Percentiles rank a stretch among this genome's conserved stretches.
Conservation (phyloP, 345 rosid species). For the Fremontodendron californicum region DNA sequence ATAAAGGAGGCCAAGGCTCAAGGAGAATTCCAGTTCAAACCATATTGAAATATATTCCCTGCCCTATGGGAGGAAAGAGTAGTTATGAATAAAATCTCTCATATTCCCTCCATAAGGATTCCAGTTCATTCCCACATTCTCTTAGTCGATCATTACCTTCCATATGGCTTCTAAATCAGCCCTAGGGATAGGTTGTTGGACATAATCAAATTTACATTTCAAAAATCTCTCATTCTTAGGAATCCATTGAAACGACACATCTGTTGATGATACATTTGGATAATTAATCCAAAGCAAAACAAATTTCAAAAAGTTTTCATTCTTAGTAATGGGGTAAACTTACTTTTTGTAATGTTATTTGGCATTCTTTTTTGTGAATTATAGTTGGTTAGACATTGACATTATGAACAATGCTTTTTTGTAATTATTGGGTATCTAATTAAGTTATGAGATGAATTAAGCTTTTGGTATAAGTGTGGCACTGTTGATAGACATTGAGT, state of each 20-base stretch:
- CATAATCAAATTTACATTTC: constrained; percentile 7
- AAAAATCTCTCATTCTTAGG: background rate
- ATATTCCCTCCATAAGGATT: constrained; percentile 57
- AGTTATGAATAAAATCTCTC: constrained; percentile 31
- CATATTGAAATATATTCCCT: constrained; percentile 39
- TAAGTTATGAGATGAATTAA: too few relatives aligned
- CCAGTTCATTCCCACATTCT: constrained; percentile 29
- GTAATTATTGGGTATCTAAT: too few relatives aligned
- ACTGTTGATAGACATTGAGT: too few relatives aligned
- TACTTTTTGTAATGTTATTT: too few relatives aligned
- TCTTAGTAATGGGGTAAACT: too few relatives aligned
- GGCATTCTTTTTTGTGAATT: too few relatives aligned
- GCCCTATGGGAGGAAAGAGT: constrained; percentile 50
- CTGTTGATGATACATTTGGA: background rate
- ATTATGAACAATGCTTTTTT: too few relatives aligned
- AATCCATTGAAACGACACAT: background rate
- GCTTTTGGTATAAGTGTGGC: too few relatives aligned
- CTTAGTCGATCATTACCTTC: constrained; percentile 28
- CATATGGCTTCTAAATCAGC: constrained; percentile 28
- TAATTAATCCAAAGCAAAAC: background rate
- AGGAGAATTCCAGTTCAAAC: constrained; percentile 33
- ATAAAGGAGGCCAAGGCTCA: too few relatives aligned
- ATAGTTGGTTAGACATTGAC: too few relatives aligned
- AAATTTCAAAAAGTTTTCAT: too few relatives aligned
- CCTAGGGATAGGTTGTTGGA: constrained; percentile 3